phyloP scores from a whole-genome alignment of 371 early-diverging fungal genomes.

The Circinella minor region DNA sequence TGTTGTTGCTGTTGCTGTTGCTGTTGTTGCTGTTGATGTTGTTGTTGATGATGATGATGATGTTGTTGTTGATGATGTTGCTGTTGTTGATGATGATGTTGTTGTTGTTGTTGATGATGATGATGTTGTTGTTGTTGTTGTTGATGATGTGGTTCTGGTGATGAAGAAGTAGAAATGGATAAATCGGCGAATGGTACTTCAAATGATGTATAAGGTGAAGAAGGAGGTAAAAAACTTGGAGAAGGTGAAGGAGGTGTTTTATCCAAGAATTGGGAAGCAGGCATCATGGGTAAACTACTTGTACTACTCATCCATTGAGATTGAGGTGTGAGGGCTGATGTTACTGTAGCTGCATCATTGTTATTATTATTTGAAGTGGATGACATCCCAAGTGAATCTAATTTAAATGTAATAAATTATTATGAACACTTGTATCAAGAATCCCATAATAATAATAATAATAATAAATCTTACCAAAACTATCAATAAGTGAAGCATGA shows the following conservation, averaged over 20 bases:
- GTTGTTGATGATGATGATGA: neutral
- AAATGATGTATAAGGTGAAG: conserved; percentile 36
- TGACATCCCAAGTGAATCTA: conserved; percentile 24
- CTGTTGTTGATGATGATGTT: neutral
- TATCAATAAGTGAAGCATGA: conserved; percentile 33
- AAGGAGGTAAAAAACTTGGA: conserved; percentile 33
- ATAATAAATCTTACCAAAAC: conserved; percentile 24
- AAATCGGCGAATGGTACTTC: conserved; percentile 50
- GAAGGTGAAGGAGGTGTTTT: conserved; percentile 45
- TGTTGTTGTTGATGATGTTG: neutral
- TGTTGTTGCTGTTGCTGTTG: neutral
- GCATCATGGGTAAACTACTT: conserved; percentile 7
- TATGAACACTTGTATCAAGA: too few species aligned
- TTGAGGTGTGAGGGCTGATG: neutral
- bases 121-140: too few species aligned
- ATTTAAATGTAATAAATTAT: neutral
- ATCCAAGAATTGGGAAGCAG: conserved; percentile 1
- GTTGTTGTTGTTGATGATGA: neutral
- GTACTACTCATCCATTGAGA: neutral
- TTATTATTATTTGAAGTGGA: conserved; percentile 11
- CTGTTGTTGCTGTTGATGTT: neutral
- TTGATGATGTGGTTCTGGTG: conserved; percentile 26
- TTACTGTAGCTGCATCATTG: neutral
- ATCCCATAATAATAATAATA: neutral
- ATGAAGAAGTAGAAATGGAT: conserved; percentile 40